These are phyloP conservation scores for Acorus calamus DNA, from an alignment of 106 monocot species.

Conservation along the genomic window DNA sequence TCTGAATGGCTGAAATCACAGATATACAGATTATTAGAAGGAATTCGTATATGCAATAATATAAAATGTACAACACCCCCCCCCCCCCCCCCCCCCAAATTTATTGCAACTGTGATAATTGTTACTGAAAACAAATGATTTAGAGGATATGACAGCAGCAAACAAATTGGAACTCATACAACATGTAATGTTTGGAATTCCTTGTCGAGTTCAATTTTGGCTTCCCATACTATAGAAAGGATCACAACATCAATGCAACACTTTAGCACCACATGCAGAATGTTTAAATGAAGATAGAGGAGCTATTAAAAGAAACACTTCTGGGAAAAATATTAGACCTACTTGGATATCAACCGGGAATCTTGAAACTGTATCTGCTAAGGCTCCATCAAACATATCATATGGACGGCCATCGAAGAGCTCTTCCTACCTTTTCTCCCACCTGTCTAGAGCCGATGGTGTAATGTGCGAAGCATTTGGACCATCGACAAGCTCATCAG, in stretches of 20 bases:
- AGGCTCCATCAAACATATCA: conserved; percentile 62
- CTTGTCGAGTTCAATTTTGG: too few relatives aligned
- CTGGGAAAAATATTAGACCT: background rate
- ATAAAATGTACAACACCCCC: conserved; percentile 12
- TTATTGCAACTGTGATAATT: too few relatives aligned
- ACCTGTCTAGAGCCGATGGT: conserved; percentile 39
- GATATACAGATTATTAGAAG: too few relatives aligned
- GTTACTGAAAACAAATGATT: too few relatives aligned
- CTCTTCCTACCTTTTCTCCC: conserved; percentile 46
- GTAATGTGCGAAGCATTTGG: conserved; percentile 58
- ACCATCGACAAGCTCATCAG: conserved; percentile 65
- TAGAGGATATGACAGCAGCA: too few relatives aligned
- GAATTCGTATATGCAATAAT: background rate
- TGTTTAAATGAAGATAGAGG: too few relatives aligned
- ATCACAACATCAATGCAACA: too few relatives aligned
- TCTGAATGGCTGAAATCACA: conserved; percentile 19
- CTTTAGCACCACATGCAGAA: too few relatives aligned
- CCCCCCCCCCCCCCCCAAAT: background rate
- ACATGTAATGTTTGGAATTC: too few relatives aligned
- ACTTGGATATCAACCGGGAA: conserved; percentile 86
- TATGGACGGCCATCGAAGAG: conserved; percentile 50
- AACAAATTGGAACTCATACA: too few relatives aligned
- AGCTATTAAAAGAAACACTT: too few relatives aligned
- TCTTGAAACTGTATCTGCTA: conserved; percentile 44
- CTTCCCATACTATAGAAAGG: too few relatives aligned